Evolutionary conservation across 225 moss, liverwort and hornwort genomes (phyloP), one percentile per base, ranked within the genome.

Genomic region (Rhytidiadelphus loreus): DNA sequence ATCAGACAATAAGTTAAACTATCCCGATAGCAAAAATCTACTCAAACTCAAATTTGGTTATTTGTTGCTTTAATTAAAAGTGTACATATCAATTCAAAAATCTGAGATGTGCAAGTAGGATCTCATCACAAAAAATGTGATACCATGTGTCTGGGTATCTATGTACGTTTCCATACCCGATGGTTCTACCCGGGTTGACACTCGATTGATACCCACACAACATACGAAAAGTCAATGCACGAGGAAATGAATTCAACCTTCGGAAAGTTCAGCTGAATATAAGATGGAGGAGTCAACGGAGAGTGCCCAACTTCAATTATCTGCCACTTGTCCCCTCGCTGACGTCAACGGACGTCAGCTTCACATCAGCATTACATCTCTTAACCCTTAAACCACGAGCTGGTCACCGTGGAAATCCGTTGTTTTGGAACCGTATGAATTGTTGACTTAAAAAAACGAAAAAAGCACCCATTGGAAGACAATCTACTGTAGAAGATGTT

Each of bases 181-280:
- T 43, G 3, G 3, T 24, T 41, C 71, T 70, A 70, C 26, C 15
- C 70, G 8, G 70, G 41, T 41, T 70, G 41, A 41, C 43, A 43
- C 25, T 43, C 8, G 15, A 28, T 16, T 43, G 43, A 71, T 43
- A 71, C 71, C 71, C 71, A 26, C 43, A 43, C 9, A 5, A 0
- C 43, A 8, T 1, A 16, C 1, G 0, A 15, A 26, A 10, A 43
- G 26, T 43, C 43, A 43, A 8, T 4, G 24, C n/a, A 6, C 37
- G 6, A 35, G 37, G 20, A 11, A 18, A 19, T 65, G 5, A 35
- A n/a, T n/a, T n/a, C n/a, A n/a, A n/a, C 28, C 61, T 61, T 19
- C 35, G 35, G 9, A n/a, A 2, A 26, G 5, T 71, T 43, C 26
- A 3, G 2, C 6, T 1, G 21, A 8, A 37, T 9, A 11, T n/a